Evolutionary conservation across 139 green algal species (phyloP).

Genomic region (Tetraselmis striata): DNA sequence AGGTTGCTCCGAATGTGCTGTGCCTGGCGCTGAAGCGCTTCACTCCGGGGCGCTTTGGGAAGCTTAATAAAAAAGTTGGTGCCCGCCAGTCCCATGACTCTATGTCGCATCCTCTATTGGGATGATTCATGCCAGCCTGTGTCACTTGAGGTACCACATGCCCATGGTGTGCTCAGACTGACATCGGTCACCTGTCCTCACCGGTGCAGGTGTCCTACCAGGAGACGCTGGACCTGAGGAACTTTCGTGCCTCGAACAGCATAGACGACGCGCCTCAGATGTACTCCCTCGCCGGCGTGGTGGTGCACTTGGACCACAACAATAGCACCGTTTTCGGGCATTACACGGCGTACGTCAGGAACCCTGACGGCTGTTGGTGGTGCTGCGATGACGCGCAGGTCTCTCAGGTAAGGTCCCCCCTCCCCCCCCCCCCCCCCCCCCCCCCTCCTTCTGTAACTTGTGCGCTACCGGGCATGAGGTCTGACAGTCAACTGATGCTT

Average conservation of each 20-base stretch:
- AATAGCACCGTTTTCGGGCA: constrained; percentile 15
- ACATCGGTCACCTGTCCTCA: constrained; percentile 6
- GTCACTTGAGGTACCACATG: no score
- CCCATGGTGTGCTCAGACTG: not conserved
- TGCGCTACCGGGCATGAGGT: not conserved
- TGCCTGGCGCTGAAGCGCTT: constrained; percentile 50
- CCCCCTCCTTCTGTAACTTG: not conserved
- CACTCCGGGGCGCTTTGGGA: constrained; percentile 19
- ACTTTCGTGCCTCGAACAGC: constrained; percentile 26
- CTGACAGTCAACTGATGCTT: no score
- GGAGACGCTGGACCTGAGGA: constrained; percentile 32
- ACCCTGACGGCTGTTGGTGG: not conserved
- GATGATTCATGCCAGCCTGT: no score
- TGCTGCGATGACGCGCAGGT: not conserved
- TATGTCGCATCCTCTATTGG: no score
- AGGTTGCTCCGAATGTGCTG: constrained; percentile 49
- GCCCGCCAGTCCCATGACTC: not conserved
- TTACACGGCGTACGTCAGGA: constrained; percentile 11
- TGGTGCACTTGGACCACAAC: constrained; percentile 49
- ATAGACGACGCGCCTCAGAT: constrained; percentile 18
- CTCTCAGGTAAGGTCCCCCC: not conserved
- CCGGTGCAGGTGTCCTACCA: constrained; percentile 25
- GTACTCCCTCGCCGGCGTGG: constrained; percentile 62
- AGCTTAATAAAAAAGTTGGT: constrained; percentile 21
- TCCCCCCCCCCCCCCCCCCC: no score